Base-by-base conservation (phyloP, 495 filamentous ascomycete species). In the Penicillium herquei region DNA sequence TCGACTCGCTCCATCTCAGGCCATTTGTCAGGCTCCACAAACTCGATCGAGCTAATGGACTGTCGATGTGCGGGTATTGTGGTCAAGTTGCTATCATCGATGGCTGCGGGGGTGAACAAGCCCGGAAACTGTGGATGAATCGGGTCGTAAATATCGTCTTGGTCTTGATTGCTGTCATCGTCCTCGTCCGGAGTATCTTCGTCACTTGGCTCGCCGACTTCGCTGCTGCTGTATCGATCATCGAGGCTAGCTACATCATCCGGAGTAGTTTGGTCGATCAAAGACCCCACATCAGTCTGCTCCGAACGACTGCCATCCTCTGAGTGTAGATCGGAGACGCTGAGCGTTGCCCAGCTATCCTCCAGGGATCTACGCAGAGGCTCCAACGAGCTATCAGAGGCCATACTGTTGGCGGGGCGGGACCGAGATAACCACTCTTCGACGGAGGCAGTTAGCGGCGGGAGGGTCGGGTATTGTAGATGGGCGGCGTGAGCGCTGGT, bases 1-100 rank as follows among this genome's bases (percentile, higher is more conserved):
- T 84, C 83, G 40, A 87, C 76, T 43, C 72, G 77, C 50, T 83
- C 80, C 35, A 69, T 71, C 33, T 75, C 74, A 17, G 75, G 70
- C 65, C 76, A 76, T 51, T 69, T 72, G 39, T 80, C 78, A 9
- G 80, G 80, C 59, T 88, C 85, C 18, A 80, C 70, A 52, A 88
- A 86, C 51, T 84, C 83, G 65, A 88, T 87, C 16, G 73, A 76
- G 18, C 77, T 71, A 43, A 75, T 63, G 12, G 65, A 61, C 39
- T 70, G 56, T 51, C 62, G 53, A 58, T 70, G 61, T 34, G 66
- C 54, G 55, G 80, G 50, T 58, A 72, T 43, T 57, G 80, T 58
- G 54, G 80, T 78, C 17, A 75, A 55, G 35, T 61, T 65, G 62
- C 76, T 79, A 51, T 76, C 73, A 48, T 81, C 55, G 64, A 75